phyloP scores from a whole-genome alignment of 345 rosid genomes.

The Sisymbrium altissimum region DNA sequence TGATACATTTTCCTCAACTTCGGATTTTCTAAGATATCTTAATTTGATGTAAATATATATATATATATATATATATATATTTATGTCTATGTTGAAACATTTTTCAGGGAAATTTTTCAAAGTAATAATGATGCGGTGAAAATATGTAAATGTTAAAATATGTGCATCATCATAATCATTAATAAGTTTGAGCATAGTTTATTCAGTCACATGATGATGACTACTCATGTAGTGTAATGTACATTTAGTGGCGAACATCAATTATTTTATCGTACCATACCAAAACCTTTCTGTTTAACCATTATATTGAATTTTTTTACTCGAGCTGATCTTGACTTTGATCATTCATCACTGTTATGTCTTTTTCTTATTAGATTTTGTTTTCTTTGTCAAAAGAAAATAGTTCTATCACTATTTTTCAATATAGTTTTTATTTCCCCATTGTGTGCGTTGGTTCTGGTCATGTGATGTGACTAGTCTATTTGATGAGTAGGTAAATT shows the following conservation, averaged over 20 bases:
- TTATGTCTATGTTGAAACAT: background rate
- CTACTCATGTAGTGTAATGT: background rate
- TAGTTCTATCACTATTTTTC: background rate
- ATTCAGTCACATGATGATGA: conserved; percentile 8
- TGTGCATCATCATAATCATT: background rate
- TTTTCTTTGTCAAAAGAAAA: background rate
- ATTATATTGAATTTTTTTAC: background rate
- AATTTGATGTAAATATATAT: background rate
- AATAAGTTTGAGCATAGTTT: background rate
- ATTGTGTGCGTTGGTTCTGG: background rate
- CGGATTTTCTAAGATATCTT: background rate
- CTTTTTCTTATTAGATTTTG: background rate
- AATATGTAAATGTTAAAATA: background rate
- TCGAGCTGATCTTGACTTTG: background rate
- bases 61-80: no score
- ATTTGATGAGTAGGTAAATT: background rate
- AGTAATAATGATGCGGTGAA: background rate
- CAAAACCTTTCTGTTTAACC: conserved; percentile 15
- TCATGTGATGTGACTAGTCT: background rate
- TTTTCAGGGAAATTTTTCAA: background rate
- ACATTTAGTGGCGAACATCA: conserved; percentile 25
- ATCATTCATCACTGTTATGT: background rate
- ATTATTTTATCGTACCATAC: conserved; percentile 26
- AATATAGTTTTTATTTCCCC: background rate
- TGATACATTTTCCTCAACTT: background rate